Base-by-base conservation (phyloP, 805 yeast species). In the Hanseniaspora vineae region DNA sequence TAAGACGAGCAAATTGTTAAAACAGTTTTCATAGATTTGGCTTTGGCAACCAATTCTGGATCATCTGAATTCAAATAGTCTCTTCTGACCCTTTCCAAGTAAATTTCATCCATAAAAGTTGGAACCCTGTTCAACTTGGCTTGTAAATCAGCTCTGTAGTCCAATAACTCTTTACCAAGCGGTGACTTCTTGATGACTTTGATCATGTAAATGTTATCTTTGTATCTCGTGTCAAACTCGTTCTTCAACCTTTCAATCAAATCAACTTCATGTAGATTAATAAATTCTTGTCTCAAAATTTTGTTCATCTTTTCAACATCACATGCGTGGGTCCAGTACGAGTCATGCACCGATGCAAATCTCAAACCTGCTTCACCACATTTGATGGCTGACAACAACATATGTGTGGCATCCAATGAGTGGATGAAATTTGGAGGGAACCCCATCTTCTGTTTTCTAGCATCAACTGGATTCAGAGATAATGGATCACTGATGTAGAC, bases 331-430 rank as follows among this genome's bases (percentile, higher is more conserved):
- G 97, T 88, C 98, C 98, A 90, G 63, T 85, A 90, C 0, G 97
- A 90, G 62, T 90, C 98, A 65, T 90, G 98, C 20, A 90, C 98
- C 0, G 97, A 80, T 0, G 97, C 96, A 71, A 92, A 90, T 12
- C 78, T 70, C 45, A 92, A 65, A 0, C 76, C 78, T 1, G 61
- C 60, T 40, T 79, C 72, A 4, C 82, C 78, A 63, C 96, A 87
- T 20, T 78, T 78, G 45, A 77, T 70, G 0, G 97, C 95, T 9
- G 96, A 83, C 70, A 89, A 67, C 46, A 92, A 70, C 98, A 90
- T 92, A 62, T 90, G 98, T 0, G 96, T 82, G 1, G 97, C 97
- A 71, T 90, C 98, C 49, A 90, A 70, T 0, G 97, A 90, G 61
- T 90, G 98, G 46, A 90, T 84, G 63, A 76, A 90, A 62, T 90